Percentiles rank a stretch among this genome's conserved stretches.
Conservation (phyloP, 179 eudicot species). For the Patellifolia procumbens region DNA sequence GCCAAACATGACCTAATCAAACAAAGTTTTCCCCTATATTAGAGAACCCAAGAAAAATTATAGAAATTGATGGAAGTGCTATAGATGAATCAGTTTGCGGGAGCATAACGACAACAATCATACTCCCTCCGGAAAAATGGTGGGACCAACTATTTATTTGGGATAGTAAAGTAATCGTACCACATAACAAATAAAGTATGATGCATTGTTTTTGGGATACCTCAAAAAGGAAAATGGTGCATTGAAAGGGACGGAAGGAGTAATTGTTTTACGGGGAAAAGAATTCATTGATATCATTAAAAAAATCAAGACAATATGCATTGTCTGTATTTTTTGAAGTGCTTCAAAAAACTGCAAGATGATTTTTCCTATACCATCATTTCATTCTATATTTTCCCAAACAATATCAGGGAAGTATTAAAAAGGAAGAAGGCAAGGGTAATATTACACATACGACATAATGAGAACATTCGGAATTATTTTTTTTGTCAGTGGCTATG, state of each 20-base stretch:
- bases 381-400: not conserved
- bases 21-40: constrained; percentile 4
- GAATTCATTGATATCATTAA: no score
- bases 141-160: no score
- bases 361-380: not conserved
- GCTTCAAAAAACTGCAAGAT: not conserved
- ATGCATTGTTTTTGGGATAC: no score
- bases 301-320: not conserved
- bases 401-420: not conserved
- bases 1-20: constrained; percentile 45
- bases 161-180: no score
- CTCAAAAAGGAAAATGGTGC: no score
- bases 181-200: no score
- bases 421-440: not conserved
- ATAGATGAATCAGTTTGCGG: not conserved
- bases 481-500: not conserved
- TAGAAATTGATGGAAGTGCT: not conserved
- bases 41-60: not conserved
- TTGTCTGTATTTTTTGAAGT: not conserved
- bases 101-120: not conserved
- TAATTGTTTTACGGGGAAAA: no score
- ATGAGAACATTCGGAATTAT: not conserved
- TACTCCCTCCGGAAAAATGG: no score
- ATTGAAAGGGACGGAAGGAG: no score
- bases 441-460: not conserved